Percentiles rank a stretch among this genome's conserved stretches.
These are phyloP conservation scores for Boletus semigastroideus DNA, from an alignment of 1,284 basidiomycete genomes.

Conservation along the genomic window DNA sequence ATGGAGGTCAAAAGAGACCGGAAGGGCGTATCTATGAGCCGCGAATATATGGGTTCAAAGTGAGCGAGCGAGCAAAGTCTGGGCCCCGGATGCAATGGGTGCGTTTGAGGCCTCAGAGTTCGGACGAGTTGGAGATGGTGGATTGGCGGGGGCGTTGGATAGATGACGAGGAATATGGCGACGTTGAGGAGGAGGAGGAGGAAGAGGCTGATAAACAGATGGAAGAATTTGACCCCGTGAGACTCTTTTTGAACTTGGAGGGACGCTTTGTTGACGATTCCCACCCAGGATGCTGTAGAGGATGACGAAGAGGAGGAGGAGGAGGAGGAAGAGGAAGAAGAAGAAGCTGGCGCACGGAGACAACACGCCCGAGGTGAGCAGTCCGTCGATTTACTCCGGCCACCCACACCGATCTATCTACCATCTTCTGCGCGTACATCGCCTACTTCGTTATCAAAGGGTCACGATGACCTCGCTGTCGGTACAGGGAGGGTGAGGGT, in stretches of 20 bases:
- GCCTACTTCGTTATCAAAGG: constrained; percentile 43
- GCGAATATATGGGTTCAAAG: constrained; percentile 91
- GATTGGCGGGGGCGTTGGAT: constrained; percentile 89
- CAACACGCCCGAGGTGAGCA: constrained; percentile 36
- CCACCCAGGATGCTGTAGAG: constrained; percentile 28
- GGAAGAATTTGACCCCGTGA: constrained; percentile 81
- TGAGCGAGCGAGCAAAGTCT: constrained; percentile 80
- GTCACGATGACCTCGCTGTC: constrained; percentile 30
- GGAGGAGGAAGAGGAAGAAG: constrained; percentile 57
- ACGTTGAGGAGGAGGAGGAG: constrained; percentile 60
- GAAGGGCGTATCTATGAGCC: constrained; percentile 87
- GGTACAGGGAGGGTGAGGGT: constrained; percentile 45
- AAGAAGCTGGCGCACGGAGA: constrained; percentile 43
- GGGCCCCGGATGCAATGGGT: constrained; percentile 98
- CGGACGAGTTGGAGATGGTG: constrained; percentile 81
- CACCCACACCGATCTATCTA: constrained; percentile 37
- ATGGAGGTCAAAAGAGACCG: constrained; percentile 86
- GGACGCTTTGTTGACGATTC: constrained; percentile 9
- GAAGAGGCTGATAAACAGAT: constrained; percentile 69
- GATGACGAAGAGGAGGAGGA: constrained; percentile 65
- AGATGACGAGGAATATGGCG: constrained; percentile 67
- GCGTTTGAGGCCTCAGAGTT: constrained; percentile 77
- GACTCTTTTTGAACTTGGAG: constrained; percentile 18
- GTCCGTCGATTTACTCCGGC: constrained; percentile 29
- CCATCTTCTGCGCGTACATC: constrained; percentile 47